Base-by-base conservation (phyloP, 2,329 filamentous ascomycete genomes). In the Ascochyta fabae region DNA sequence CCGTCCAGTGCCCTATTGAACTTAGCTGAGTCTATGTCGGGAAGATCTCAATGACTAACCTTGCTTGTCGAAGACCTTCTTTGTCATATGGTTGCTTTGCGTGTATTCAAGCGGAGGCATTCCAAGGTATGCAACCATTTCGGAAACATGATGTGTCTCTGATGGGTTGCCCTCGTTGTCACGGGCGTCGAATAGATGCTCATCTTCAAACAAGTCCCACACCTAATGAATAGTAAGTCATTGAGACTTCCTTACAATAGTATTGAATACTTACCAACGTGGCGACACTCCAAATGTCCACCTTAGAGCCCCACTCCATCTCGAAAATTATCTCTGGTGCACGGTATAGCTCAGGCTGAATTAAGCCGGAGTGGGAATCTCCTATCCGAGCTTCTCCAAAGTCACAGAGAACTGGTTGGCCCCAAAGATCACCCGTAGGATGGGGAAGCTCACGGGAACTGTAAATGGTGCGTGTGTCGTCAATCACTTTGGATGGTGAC, bases 251-350 rank as follows among this genome's bases (percentile, higher is more conserved):
- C 13, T 48, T 55, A 29, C 6, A 56, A 53, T 55, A 56, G 45
- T 4, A 53, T 56, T 51, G 31, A 48, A 59, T 55, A 68, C 71
- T 63, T 62, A 77, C 74, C 59, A 74, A 68, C 53, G 69, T 66
- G 6, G 68, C 76, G 31, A 78, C 64, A 53, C 66, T 73, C 76
- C 76, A 79, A 38, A 78, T 70, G 56, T 79, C 77, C 3, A 76
- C 64, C 6, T 64, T 66, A 47, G 72, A 75, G 42, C 65, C 65
- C 77, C 76, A 79, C 6, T 65, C 59, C 52, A 74, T 71, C 10
- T 69, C 67, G 15, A 79, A 65, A 31, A 78, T 61, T 29, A 77
- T 67, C 59, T 79, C 76, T 12, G 76, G 76, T 22, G 77, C 71
- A 34, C 75, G 66, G 57, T 78, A 78, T n/a, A 74, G 54, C 47